A percentile compares a stretch with the other conserved stretches of the same genome.
Conservation (phyloP, 148 eudicot genomes). For the Rhododendron simsii region DNA sequence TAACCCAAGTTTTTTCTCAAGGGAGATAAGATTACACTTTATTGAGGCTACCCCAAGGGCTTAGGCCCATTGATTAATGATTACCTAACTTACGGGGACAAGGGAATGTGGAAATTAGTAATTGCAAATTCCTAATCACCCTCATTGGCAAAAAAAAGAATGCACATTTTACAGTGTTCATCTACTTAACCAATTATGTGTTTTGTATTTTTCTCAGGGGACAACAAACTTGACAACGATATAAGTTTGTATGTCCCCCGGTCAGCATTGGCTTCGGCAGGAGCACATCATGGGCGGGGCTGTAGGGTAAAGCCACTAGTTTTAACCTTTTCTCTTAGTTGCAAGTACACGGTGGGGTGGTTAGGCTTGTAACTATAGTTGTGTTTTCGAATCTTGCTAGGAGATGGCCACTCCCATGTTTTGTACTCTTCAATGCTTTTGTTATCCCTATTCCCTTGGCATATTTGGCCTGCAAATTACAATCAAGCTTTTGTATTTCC, state of each 20-base stretch:
- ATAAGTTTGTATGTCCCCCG: conserved; percentile 61
- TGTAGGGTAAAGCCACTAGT: conserved; percentile 51
- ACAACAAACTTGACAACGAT: conserved; percentile 66
- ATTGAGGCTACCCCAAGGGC: not conserved
- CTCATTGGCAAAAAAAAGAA: not conserved
- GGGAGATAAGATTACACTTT: not conserved
- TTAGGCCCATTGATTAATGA: not conserved
- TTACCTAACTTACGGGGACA: not conserved
- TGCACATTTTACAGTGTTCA: not conserved
- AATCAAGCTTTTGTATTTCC: not conserved
- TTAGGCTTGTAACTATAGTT: not conserved
- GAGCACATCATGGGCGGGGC: conserved; percentile 89
- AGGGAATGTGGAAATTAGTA: not conserved
- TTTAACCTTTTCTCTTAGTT: not conserved
- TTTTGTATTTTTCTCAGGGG: conserved; percentile 39
- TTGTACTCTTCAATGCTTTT: not conserved
- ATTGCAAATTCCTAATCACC: not conserved
- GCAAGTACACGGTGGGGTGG: not conserved
- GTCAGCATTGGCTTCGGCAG: conserved; percentile 76
- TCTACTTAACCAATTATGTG: not conserved
- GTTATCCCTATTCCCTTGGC: not conserved
- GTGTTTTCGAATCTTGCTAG: not conserved
- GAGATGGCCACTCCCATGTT: not conserved
- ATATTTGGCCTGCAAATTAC: not conserved
- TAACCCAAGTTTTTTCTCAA: not conserved